These are phyloP conservation scores for Aspergillus bombycis DNA, from an alignment of 2,329 filamentous ascomycete genomes.

Conservation along the genomic window DNA sequence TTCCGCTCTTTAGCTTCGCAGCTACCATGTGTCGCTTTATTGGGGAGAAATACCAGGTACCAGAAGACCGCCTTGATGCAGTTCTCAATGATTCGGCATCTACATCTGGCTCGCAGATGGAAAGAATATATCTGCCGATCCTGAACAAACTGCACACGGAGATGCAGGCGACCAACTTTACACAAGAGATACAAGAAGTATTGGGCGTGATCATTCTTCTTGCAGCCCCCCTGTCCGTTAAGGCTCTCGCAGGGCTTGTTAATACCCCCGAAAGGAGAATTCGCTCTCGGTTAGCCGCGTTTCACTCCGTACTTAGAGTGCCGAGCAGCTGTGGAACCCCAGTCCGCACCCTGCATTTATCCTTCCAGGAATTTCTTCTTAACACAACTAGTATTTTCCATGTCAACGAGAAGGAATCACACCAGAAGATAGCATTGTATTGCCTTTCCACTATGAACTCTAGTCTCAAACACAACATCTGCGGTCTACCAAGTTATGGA, in stretches of 20 bases:
- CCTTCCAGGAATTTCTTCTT: conserved; percentile 35
- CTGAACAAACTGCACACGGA: no score
- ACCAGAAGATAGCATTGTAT: background rate
- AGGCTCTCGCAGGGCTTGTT: no score
- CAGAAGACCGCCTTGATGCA: conserved; percentile 3
- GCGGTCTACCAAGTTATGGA: conserved; percentile 14
- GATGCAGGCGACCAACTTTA: no score
- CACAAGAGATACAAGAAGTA: no score
- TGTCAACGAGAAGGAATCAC: conserved; percentile 27
- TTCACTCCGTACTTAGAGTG: conserved; percentile 23
- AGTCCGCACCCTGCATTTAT: conserved; percentile 30
- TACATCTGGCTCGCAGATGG: no score
- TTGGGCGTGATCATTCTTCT: no score
- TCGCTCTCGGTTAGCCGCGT: background rate
- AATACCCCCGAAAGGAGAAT: no score
- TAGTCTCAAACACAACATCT: conserved; percentile 11
- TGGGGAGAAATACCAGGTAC: conserved; percentile 18
- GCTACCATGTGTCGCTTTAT: conserved; percentile 21
- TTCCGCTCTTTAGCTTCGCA: conserved; percentile 24
- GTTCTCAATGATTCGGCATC: no score
- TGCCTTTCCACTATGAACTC: background rate
- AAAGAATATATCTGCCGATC: conserved; percentile 25
- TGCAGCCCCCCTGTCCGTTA: no score
- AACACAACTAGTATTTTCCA: no score
- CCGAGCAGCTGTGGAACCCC: conserved; percentile 1